Conservation (phyloP, 371 early-diverging fungal species). For the Actinomucor elegans region DNA sequence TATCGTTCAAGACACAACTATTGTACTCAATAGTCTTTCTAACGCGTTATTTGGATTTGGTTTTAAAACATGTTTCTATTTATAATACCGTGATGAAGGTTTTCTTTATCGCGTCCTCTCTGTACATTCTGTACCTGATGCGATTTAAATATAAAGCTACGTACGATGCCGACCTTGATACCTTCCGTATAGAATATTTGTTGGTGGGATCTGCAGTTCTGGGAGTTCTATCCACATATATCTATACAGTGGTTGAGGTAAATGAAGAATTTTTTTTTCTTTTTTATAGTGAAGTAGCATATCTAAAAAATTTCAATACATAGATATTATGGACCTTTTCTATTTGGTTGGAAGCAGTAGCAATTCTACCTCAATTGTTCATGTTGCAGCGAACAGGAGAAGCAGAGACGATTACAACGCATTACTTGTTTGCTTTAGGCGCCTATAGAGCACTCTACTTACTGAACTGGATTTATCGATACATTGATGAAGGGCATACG, state of each 20-base stretch:
- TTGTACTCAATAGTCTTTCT: conserved; percentile 94
- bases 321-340: conserved; percentile 95
- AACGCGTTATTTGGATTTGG: conserved; percentile 96
- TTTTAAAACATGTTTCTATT: conserved; percentile 69
- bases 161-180: conserved; percentile 91
- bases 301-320: not conserved
- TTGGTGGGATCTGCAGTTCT: conserved; percentile 69
- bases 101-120: conserved; percentile 86
- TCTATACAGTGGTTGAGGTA: conserved; percentile 73
- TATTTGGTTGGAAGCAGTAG: conserved; percentile 95
- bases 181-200: conserved; percentile 87
- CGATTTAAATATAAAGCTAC: conserved; percentile 82
- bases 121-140: conserved; percentile 94
- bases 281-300: not conserved
- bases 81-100: conserved; percentile 98
- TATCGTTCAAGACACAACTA: conserved; percentile 96
- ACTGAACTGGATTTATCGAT: conserved; percentile 95
- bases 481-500: conserved; percentile 63
- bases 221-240: conserved; percentile 71
- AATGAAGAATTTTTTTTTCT: not conserved
- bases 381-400: conserved; percentile 96
- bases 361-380: conserved; percentile 98
- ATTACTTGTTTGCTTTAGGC: conserved; percentile 98
- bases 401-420: conserved; percentile 98
- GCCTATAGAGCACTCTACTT: conserved; percentile 96